These are phyloP conservation scores for Dissophora ornata DNA, from an alignment of 192 early-diverging fungal species.

Conservation along the genomic window DNA sequence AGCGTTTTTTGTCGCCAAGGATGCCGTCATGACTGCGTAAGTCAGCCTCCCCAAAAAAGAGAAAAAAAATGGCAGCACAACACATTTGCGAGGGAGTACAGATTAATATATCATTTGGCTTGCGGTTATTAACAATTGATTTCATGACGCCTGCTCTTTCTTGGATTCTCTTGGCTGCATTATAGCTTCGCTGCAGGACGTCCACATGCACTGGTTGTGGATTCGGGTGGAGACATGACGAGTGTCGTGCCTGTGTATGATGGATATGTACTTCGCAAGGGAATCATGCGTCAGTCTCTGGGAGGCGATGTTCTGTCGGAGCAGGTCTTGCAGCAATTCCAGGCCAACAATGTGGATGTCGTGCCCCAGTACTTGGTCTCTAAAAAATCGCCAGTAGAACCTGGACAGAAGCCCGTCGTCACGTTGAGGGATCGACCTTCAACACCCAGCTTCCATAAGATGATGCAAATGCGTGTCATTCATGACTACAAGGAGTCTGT, in stretches of 20 bases:
- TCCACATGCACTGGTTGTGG: slow-evolving; percentile 90
- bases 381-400: slow-evolving; percentile 79
- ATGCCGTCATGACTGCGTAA: slow-evolving; percentile 92
- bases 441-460: slow-evolving; percentile 74
- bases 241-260: slow-evolving; percentile 97
- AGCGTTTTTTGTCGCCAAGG: slow-evolving; percentile 94
- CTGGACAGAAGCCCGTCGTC: slow-evolving; percentile 71
- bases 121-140: no score
- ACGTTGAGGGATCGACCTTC: slow-evolving; percentile 67
- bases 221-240: slow-evolving; percentile 89
- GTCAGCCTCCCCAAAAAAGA: no score
- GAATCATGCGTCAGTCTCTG: slow-evolving; percentile 73
- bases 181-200: slow-evolving; percentile 88
- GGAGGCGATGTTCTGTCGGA: slow-evolving; percentile 87
- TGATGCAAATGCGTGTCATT: slow-evolving; percentile 80
- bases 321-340: slow-evolving; percentile 74
- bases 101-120: no score
- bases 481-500: slow-evolving; percentile 96
- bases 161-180: not conserved
- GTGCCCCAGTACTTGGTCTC: slow-evolving; percentile 88
- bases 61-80: no score
- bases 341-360: slow-evolving; percentile 69
- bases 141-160: no score
- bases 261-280: slow-evolving; percentile 95
- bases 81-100: no score